Conservation (phyloP, 148 eudicot genomes). For the Chenopodium suecicum region DNA sequence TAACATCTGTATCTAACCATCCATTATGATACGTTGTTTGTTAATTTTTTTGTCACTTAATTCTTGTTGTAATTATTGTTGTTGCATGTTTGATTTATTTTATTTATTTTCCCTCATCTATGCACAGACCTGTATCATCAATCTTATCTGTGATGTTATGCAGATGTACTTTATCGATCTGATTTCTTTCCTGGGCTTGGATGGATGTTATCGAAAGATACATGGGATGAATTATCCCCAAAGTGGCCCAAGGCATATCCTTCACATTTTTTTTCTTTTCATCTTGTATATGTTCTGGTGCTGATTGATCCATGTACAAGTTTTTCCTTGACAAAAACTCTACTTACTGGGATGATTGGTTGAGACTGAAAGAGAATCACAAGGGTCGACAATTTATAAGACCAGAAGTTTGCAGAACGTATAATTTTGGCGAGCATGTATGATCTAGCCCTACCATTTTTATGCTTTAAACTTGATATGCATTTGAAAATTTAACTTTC, state of each 20-base stretch:
- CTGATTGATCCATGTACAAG: constrained; percentile 7
- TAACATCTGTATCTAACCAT: background rate
- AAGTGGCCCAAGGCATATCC: constrained; percentile 99
- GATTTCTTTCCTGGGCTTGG: constrained; percentile 99
- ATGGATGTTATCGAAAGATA: constrained; percentile 87
- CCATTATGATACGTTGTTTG: background rate
- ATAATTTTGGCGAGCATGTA: constrained; percentile 99
- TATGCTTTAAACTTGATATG: background rate
- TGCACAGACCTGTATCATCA: background rate
- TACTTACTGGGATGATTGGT: constrained; percentile 99
- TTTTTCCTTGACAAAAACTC: constrained; percentile 54
- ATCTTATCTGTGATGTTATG: constrained; percentile 12
- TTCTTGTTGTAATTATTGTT: background rate
- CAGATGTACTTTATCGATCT: constrained; percentile 94
- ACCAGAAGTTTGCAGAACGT: constrained; percentile 98
- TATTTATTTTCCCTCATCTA: background rate
- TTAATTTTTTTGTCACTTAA: background rate
- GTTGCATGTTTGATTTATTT: background rate
- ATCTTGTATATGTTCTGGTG: constrained; percentile 12
- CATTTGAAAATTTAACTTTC: background rate
- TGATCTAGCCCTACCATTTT: constrained; percentile 18
- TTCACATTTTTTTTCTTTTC: constrained; percentile 41
- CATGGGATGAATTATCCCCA: constrained; percentile 95
- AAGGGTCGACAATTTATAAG: constrained; percentile 88
- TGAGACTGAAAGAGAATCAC: constrained; percentile 92